Percentiles rank a stretch among this genome's conserved stretches.
Evolutionary conservation across 176 grass and related monocot species (phyloP).

Genomic region (Triticum dicoccoides): DNA sequence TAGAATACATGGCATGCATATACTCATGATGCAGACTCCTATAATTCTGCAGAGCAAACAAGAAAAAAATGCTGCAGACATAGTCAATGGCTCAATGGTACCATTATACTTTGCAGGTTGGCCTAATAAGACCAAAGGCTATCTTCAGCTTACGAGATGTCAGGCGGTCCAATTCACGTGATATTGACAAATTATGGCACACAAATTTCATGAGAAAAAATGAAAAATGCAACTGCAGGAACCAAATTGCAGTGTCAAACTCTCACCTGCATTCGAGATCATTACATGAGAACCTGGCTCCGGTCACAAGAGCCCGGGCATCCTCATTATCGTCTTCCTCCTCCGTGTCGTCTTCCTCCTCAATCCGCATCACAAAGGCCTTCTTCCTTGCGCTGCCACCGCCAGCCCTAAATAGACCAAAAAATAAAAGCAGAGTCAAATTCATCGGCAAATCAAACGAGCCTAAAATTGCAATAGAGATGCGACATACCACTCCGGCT

Average conservation of each 20-base stretch:
- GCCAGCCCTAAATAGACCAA: conserved; percentile 22
- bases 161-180: not conserved
- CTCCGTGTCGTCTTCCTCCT: conserved; percentile 27
- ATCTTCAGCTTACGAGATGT: not conserved
- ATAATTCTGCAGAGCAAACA: no score
- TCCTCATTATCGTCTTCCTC: not conserved
- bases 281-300: conserved; percentile 38
- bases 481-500: conserved; percentile 26
- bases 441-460: not conserved
- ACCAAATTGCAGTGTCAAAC: conserved; percentile 1
- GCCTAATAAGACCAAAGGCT: no score
- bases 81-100: no score
- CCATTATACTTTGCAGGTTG: no score
- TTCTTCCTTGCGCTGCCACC: conserved; percentile 14
- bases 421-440: not conserved
- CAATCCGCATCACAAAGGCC: conserved; percentile 50
- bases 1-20: no score
- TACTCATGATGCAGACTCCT: no score
- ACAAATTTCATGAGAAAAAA: not conserved
- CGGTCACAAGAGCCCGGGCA: not conserved
- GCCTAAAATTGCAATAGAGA: not conserved
- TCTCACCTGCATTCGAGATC: conserved; percentile 35
- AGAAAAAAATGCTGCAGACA: no score
- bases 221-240: not conserved
- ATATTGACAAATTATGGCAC: conserved; percentile 7